These are phyloP conservation scores for Euphrasia confusa DNA, from an alignment of 257 asterid genomes.

Conservation along the genomic window DNA sequence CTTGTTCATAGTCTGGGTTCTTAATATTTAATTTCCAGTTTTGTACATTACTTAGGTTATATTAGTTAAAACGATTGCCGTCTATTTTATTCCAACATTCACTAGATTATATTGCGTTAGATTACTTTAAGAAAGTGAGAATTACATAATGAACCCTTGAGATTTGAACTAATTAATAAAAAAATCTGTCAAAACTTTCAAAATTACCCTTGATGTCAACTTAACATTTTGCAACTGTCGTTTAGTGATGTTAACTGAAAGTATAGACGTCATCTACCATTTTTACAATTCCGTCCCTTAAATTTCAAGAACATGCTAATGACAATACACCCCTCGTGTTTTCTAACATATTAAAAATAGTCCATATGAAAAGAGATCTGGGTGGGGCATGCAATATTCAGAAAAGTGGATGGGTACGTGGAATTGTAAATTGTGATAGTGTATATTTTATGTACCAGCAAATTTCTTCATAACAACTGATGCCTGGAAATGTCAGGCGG, in stretches of 20 bases:
- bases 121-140: neutral
- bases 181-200: neutral
- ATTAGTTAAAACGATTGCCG: neutral
- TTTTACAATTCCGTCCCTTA: no score
- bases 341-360: no score
- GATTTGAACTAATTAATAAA: neutral
- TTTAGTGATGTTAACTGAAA: no score
- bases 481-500: neutral
- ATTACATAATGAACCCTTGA: neutral
- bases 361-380: no score
- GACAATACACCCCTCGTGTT: no score
- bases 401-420: no score
- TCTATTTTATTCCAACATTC: slow-evolving; percentile 3
- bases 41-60: neutral
- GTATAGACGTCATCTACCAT: no score
- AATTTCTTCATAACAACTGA: no score
- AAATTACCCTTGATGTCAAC: neutral
- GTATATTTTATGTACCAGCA: no score
- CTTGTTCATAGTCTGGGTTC: slow-evolving; percentile 13
- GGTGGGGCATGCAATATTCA: no score
- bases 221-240: neutral
- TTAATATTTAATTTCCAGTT: neutral
- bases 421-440: no score
- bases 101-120: neutral
- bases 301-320: no score